Conservation (phyloP, 2,329 filamentous ascomycete genomes). For the Hypoxylon sp. region DNA sequence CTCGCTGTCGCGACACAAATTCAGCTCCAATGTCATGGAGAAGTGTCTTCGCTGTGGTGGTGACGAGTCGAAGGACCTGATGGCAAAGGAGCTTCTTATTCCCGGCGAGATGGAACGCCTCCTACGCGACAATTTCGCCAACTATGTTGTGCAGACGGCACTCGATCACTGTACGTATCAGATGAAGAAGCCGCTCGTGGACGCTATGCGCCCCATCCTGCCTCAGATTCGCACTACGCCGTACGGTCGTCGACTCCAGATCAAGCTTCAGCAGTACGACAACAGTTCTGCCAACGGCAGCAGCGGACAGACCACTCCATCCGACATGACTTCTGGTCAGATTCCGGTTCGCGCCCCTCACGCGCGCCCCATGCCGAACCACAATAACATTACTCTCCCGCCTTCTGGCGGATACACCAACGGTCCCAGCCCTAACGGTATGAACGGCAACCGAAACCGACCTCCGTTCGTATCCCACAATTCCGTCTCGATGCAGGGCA, state of each 20-base stretch:
- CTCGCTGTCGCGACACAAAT: constrained; percentile 90
- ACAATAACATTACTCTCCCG: constrained; percentile 50
- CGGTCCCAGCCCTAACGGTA: constrained; percentile 44
- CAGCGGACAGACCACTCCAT: constrained; percentile 61
- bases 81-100: constrained; percentile 82
- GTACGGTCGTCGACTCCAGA: constrained; percentile 91
- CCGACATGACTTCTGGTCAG: constrained; percentile 64
- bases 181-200: constrained; percentile 79
- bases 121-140: constrained; percentile 91
- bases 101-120: constrained; percentile 85
- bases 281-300: constrained; percentile 54
- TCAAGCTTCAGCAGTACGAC: constrained; percentile 78
- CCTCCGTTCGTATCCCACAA: constrained; percentile 48
- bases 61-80: constrained; percentile 75
- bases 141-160: constrained; percentile 98
- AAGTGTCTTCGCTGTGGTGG: constrained; percentile 90
- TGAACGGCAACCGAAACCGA: constrained; percentile 47
- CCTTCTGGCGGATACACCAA: constrained; percentile 45
- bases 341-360: constrained; percentile 58
- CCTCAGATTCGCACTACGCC: constrained; percentile 88
- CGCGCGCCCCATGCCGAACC: constrained; percentile 54
- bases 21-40: constrained; percentile 98
- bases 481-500: constrained; percentile 45
- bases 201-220: constrained; percentile 84
- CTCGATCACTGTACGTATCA: constrained; percentile 82